These are phyloP conservation scores for Parathielavia hyrcaniae DNA, from an alignment of 495 filamentous ascomycete species.

Conservation along the genomic window DNA sequence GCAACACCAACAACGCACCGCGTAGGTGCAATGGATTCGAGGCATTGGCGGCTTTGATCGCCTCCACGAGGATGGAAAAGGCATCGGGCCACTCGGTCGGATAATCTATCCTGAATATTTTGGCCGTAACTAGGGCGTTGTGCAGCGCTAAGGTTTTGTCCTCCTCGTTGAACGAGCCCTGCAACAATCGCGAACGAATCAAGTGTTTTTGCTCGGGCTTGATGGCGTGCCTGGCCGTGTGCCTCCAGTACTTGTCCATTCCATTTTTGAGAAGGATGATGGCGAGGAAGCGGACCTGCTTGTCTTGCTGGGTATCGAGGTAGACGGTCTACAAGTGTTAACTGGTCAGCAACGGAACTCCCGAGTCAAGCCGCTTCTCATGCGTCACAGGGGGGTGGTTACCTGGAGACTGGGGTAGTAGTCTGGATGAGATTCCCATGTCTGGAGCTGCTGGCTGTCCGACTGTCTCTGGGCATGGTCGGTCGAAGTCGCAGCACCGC, in stretches of 20 bases:
- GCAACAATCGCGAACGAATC: conserved; percentile 66
- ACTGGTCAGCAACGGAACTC: neutral
- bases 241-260: conserved; percentile 91
- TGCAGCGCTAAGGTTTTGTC: conserved; percentile 69
- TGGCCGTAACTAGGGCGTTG: conserved; percentile 80
- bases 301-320: conserved; percentile 65
- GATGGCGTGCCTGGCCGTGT: conserved; percentile 60
- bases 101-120: conserved; percentile 82
- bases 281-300: conserved; percentile 75
- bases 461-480: conserved; percentile 70
- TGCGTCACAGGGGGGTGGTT: conserved; percentile 15
- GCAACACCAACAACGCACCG: conserved; percentile 66
- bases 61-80: conserved; percentile 52
- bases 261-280: conserved; percentile 94
- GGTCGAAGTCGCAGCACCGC: conserved; percentile 67
- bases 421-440: conserved; percentile 71
- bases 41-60: conserved; percentile 47
- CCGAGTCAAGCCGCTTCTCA: conserved; percentile 2
- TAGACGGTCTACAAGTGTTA: conserved; percentile 57
- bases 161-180: conserved; percentile 66
- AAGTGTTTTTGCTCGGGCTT: conserved; percentile 63
- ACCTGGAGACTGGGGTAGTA: conserved; percentile 81
- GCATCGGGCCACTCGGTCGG: conserved; percentile 72
- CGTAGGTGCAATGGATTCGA: conserved; percentile 52
- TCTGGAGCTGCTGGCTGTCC: conserved; percentile 72